Evolutionary conservation across 176 grass and related monocot genomes (phyloP), one percentile per base, ranked within the genome.

Genomic region (Bonia amplexicaulis): DNA sequence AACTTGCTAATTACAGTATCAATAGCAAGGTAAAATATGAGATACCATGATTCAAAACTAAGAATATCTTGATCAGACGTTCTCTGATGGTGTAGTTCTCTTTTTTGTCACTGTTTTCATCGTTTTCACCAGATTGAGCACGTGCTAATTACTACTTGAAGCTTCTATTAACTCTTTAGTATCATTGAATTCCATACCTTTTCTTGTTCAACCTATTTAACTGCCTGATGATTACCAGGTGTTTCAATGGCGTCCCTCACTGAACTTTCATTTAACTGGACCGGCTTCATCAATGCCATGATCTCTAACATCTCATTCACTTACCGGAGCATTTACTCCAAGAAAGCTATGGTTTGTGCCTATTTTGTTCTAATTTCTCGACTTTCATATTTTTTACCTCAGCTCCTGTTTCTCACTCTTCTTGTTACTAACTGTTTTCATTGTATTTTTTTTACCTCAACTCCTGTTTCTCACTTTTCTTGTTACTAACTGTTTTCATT

Each of bases 231-330:
- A 78, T 88, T 75, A 77, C 71, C 85, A 99, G 96, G 96, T 94
- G 96, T 99, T 83, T 96, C 96, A 22, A 91, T 96, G 90, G 96
- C 96, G 75, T 99, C 96, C 54, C 87, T 99, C 76, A 99, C 96
- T 6, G 96, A 99, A 80, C 88, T 99, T 40, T 99, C 96, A 46
- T 99, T 99, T 83, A 99, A 94, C 80, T 99, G 96, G 96, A 82
- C 72, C 41, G 96, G 96, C 59, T 99, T 99, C 89, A 99, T 96
- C 74, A 96, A 89, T 72, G 96, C 96, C 44, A 99, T 99, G 96
- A 99, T 99, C 86, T 94, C 96, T 53, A 99, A 99, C 74, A 91
- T 99, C 60, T 99, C 96, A 11, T 99, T 99, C 96, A 99, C 96
- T 71, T 99, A 99, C 86, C 81, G 96, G 71, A 99, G 96, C 79